A percentile compares a stretch with the other conserved stretches of the same genome.
phyloP scores from a whole-genome alignment of 1,284 basidiomycete species.

The Sparassis latifolia region DNA sequence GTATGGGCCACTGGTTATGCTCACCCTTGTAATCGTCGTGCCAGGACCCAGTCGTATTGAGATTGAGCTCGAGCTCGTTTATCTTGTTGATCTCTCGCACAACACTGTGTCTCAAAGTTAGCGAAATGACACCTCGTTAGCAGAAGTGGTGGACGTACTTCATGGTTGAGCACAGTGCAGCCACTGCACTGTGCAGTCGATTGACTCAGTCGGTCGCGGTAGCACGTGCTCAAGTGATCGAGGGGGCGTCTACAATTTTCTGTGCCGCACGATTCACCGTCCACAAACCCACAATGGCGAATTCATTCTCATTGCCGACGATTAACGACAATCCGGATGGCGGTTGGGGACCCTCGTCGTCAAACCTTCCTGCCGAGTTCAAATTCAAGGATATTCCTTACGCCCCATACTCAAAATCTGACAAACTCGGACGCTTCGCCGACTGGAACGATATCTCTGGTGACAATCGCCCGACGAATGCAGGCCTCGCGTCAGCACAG shows the following conservation, averaged over 20 bases:
- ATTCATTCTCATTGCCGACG: slow-evolving; percentile 66
- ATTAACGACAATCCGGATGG: slow-evolving; percentile 81
- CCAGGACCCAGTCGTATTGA: slow-evolving; percentile 81
- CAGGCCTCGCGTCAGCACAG: slow-evolving; percentile 44
- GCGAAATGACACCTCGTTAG: neutral
- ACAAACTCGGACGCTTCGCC: slow-evolving; percentile 96
- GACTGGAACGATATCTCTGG: slow-evolving; percentile 88
- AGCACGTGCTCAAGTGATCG: neutral
- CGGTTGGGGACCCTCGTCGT: slow-evolving; percentile 76
- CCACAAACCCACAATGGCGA: slow-evolving; percentile 37
- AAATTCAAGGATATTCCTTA: slow-evolving; percentile 92
- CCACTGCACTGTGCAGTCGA: neutral
- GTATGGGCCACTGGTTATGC: slow-evolving; percentile 11
- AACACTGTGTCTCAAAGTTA: slow-evolving; percentile 45
- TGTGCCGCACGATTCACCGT: slow-evolving; percentile 10
- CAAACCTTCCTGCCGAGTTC: slow-evolving; percentile 71
- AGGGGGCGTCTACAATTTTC: slow-evolving; percentile 2
- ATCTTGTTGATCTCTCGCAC: slow-evolving; percentile 92
- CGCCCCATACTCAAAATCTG: slow-evolving; percentile 95
- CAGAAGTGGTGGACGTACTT: slow-evolving; percentile 38
- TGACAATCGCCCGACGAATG: slow-evolving; percentile 54
- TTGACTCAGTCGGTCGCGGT: slow-evolving; percentile 1
- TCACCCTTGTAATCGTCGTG: slow-evolving; percentile 91
- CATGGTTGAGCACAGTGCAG: slow-evolving; percentile 35
- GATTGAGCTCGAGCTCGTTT: slow-evolving; percentile 87